A percentile compares a stretch with the other conserved stretches of the same genome.
Conservation (phyloP, 75 land plant species). For the Selaginella tamariscina region DNA sequence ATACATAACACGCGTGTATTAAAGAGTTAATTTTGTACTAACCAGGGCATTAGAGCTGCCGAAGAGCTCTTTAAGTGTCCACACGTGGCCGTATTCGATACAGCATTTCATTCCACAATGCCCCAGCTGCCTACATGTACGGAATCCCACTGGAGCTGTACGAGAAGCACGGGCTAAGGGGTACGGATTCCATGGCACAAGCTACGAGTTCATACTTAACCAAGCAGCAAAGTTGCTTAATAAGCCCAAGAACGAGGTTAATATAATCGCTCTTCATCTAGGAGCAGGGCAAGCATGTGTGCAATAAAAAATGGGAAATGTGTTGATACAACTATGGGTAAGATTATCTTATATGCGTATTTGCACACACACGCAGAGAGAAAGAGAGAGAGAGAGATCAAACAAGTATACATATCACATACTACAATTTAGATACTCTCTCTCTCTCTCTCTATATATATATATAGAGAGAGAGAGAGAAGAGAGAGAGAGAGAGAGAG, state of each 20-base stretch:
- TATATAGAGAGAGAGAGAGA: too few species aligned
- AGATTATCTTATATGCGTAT: too few species aligned
- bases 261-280: slow-evolving; percentile 32
- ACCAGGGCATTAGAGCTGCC: slow-evolving; percentile 35
- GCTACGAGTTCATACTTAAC: slow-evolving; percentile 29
- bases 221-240: slow-evolving; percentile 18
- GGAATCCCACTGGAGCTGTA: slow-evolving; percentile 28
- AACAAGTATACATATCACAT: too few species aligned
- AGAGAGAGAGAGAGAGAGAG: too few species aligned
- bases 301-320: slow-evolving; percentile 30
- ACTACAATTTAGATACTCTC: too few species aligned
- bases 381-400: too few species aligned
- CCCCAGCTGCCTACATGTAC: slow-evolving; percentile 33
- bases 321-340: slow-evolving; percentile 36
- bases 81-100: slow-evolving; percentile 42
- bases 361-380: too few species aligned
- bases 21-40: too few species aligned
- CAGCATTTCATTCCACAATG: slow-evolving; percentile 33
- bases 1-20: too few species aligned
- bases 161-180: slow-evolving; percentile 28
- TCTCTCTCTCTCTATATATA: too few species aligned
- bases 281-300: slow-evolving; percentile 43
- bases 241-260: slow-evolving; percentile 23
- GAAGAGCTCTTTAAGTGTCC: slow-evolving; percentile 36
- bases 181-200: slow-evolving; percentile 41